Base-by-base conservation (phyloP, 2,329 filamentous ascomycete species). In the Monosporascus sp. region DNA sequence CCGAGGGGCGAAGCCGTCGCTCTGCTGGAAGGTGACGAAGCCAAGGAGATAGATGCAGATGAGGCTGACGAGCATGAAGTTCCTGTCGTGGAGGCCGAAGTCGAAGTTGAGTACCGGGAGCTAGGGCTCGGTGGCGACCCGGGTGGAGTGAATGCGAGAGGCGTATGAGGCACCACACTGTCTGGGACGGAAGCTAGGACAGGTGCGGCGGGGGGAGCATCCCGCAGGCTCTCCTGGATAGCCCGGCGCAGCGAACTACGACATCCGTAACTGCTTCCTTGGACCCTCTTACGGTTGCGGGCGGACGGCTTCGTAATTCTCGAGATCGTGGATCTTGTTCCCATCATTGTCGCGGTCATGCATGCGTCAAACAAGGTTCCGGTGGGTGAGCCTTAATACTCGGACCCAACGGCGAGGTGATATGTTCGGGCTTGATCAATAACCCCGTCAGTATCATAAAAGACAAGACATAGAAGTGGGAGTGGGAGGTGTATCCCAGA, bases 201-300 rank as follows among this genome's bases (percentile, higher is more conserved):
- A n/a, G 37, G 14, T 17, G 20, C 31, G 20, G 22, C 20, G 5
- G 45, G 37, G 16, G 48, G n/a, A 9, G 24, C 20, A 27, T 58
- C 53, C 14, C 31, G 53, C 1, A 53, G 51, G 22, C 58, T 60
- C 19, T 52, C 48, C 20, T 49, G 51, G 16, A 60, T 31, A 7
- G 58, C 56, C 43, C 27, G 43, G 27, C 59, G 63, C 7, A 63
- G 37, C 4, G 61, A 65, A 44, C 55, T 59, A 35, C 59, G 51
- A 47, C 62, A 50, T 14, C 43, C 56, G 49, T 57, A 19, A 16
- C 14, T 7, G 24, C n/a, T 22, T 19, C 14, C 43, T 4, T 46
- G 17, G 43, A 16, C 24, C 3, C 14, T 9, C 43, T 31, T 46
- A 16, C 41, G 20, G 20, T 20, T 24, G 20, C 22, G 41, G 20